Percentiles rank a stretch among this genome's conserved stretches.
phyloP scores from a whole-genome alignment of 176 grass and related monocot genomes.

The Oryza glumipatula region DNA sequence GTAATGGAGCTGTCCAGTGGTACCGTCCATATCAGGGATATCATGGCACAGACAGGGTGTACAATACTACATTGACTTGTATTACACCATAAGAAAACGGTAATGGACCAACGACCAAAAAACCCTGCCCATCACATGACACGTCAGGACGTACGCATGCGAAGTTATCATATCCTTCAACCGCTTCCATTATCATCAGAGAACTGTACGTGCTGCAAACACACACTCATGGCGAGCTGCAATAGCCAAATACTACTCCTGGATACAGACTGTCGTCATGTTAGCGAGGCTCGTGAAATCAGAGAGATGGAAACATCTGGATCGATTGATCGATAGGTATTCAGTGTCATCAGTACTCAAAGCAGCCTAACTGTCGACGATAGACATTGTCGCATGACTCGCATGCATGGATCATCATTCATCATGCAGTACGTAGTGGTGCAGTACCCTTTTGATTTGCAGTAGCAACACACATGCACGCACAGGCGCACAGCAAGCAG shows the following conservation, averaged over 20 bases:
- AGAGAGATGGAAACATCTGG: neutral
- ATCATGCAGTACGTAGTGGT: neutral
- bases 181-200: neutral
- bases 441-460: neutral
- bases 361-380: neutral
- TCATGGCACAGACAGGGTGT: too few relatives aligned
- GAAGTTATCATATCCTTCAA: neutral
- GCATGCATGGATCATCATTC: neutral
- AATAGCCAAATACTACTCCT: too few relatives aligned
- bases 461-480: neutral
- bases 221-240: neutral
- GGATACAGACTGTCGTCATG: too few relatives aligned
- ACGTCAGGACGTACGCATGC: neutral
- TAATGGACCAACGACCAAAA: neutral
- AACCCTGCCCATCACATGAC: neutral
- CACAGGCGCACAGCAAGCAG: neutral
- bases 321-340: neutral
- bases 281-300: too few relatives aligned
- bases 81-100: neutral
- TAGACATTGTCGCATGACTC: neutral
- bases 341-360: neutral
- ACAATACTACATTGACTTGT: neutral
- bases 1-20: neutral
- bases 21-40: neutral
- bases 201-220: neutral